A percentile compares a stretch with the other conserved stretches of the same genome.
phyloP scores from a whole-genome alignment of 2,329 filamentous ascomycete species.

The Tolypocladium tundrense region DNA sequence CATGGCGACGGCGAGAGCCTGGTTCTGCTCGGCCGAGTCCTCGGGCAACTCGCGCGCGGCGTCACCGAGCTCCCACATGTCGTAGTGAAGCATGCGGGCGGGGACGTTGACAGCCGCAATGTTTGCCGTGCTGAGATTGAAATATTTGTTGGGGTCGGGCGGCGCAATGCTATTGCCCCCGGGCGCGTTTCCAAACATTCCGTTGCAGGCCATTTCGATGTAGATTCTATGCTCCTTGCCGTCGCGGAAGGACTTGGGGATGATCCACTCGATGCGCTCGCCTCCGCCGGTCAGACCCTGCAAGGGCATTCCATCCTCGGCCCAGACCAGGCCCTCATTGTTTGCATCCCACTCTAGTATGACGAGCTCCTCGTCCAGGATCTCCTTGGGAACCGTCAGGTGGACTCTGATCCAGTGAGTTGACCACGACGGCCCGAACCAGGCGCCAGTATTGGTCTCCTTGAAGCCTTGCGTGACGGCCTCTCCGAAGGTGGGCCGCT shows the following conservation, averaged over 20 bases:
- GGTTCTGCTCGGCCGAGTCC: conserved; percentile 81
- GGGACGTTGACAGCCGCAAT: conserved; percentile 84
- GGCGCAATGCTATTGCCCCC: conserved; percentile 82
- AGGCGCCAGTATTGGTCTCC: conserved; percentile 62
- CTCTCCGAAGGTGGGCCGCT: conserved; percentile 78
- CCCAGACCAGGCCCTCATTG: conserved; percentile 93
- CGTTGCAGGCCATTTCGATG: conserved; percentile 97
- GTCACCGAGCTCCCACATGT: conserved; percentile 94
- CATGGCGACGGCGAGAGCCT: conserved; percentile 74
- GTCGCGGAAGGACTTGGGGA: conserved; percentile 72
- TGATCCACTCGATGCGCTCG: conserved; percentile 83
- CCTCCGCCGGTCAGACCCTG: conserved; percentile 87
- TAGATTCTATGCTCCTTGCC: conserved; percentile 84
- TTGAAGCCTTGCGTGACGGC: conserved; percentile 67
- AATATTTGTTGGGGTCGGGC: conserved; percentile 76
- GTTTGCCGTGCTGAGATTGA: conserved; percentile 63
- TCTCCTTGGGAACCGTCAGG: conserved; percentile 63
- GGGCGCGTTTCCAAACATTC: conserved; percentile 91
- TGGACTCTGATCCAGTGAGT: conserved; percentile 94
- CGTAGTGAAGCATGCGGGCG: conserved; percentile 73
- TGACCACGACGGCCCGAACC: conserved; percentile 90
- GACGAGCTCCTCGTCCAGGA: conserved; percentile 68
- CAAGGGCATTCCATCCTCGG: conserved; percentile 75
- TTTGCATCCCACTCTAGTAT: conserved; percentile 95
- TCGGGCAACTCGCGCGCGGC: conserved; percentile 83